Evolutionary conservation across 208 protist genomes (phyloP).

Genomic region (Crithidia sp.): DNA sequence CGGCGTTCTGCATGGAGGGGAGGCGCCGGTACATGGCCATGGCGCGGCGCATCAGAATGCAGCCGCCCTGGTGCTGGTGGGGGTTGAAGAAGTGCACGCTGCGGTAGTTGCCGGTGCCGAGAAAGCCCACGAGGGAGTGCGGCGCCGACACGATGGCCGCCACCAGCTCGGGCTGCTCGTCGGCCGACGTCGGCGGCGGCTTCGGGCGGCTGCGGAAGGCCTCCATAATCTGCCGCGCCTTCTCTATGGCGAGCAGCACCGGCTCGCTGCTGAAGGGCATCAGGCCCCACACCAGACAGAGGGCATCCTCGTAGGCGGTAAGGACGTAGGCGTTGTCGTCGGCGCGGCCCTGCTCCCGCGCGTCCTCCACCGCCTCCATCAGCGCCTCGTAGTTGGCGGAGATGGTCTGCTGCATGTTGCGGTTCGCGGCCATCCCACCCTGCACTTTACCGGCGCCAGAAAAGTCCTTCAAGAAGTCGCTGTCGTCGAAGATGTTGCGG

Average conservation of each 20-base stretch:
- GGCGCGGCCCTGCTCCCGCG: conserved; percentile 24
- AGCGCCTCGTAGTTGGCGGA: conserved; percentile 51
- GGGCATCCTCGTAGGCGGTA: conserved; percentile 56
- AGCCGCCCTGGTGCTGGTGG: conserved; percentile 46
- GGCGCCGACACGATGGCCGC: conserved; percentile 63
- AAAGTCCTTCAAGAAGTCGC: background rate
- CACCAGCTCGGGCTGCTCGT: conserved; percentile 44
- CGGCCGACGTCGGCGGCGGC: conserved; percentile 28
- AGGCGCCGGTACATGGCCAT: conserved; percentile 49
- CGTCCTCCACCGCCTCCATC: conserved; percentile 57
- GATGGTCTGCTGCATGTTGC: conserved; percentile 34
- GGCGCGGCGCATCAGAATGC: conserved; percentile 50
- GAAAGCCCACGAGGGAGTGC: conserved; percentile 58
- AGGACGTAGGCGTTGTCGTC: conserved; percentile 62
- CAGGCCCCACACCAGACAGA: conserved; percentile 74
- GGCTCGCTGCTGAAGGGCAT: conserved; percentile 68
- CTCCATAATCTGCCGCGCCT: conserved; percentile 48
- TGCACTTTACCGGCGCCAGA: background rate
- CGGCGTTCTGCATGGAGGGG: conserved; percentile 16
- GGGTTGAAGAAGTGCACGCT: conserved; percentile 68
- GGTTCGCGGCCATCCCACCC: conserved; percentile 17
- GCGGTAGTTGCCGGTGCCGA: conserved; percentile 46
- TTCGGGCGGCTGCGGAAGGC: conserved; percentile 54
- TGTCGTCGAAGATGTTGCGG: conserved; percentile 46
- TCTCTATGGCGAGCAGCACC: conserved; percentile 60